Conservation (phyloP, 495 filamentous ascomycete genomes). For the Aspergillus bridgeri region DNA sequence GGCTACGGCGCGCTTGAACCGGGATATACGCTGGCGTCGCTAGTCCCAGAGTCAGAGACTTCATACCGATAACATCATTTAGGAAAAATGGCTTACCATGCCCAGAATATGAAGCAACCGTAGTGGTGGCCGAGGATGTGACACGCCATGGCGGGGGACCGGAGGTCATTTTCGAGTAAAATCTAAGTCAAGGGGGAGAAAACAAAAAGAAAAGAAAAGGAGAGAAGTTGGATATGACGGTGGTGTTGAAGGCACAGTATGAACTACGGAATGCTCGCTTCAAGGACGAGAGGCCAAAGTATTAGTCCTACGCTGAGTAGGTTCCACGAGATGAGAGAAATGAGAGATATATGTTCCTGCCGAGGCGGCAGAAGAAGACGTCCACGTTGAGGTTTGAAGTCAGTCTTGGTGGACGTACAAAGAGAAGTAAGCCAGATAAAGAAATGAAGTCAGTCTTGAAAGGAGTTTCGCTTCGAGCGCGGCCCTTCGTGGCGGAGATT, state of each 20-base stretch:
- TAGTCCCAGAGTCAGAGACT: conserved; percentile 18
- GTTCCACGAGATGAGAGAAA: not conserved
- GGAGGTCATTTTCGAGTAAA: conserved; percentile 34
- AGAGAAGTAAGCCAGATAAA: conserved; percentile 7
- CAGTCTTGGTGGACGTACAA: not conserved
- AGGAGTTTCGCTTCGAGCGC: conserved; percentile 7
- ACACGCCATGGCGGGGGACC: conserved; percentile 43
- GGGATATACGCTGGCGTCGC: conserved; percentile 48
- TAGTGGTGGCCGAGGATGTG: conserved; percentile 31
- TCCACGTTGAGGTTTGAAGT: not conserved
- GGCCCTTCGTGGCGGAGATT: conserved; percentile 15
- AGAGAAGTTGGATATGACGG: conserved; percentile 4
- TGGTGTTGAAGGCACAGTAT: not conserved
- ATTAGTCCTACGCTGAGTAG: not conserved
- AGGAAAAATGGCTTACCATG: conserved; percentile 29
- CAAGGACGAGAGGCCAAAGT: conserved; percentile 7
- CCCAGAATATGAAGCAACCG: conserved; percentile 22
- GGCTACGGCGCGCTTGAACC: conserved; percentile 50
- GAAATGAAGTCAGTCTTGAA: conserved; percentile 3
- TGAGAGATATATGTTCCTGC: not conserved
- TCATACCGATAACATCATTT: not conserved
- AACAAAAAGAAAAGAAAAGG: conserved; percentile 14
- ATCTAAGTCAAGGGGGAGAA: conserved; percentile 3
- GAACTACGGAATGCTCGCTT: conserved; percentile 14
- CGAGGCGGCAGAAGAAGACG: not conserved